Evolutionary conservation across 345 rosid species (phyloP), one percentile per base, ranked within the genome.

Genomic region (Citrus medica): DNA sequence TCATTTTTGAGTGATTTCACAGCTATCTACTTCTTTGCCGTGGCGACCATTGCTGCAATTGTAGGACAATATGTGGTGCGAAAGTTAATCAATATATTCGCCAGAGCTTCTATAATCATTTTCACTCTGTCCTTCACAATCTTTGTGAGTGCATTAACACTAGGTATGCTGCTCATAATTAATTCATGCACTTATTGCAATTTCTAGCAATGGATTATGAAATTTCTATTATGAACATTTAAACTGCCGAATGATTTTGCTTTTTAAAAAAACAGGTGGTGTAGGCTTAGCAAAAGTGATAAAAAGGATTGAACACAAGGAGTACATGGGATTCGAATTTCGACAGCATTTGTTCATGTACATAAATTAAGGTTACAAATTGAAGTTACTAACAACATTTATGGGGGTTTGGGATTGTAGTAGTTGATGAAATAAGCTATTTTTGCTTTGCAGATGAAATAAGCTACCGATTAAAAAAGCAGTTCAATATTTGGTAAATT

Each of bases 311-410:
- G 77, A 83, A 46, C 60, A 65, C 21, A 75, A 83, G 7, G 79
- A 82, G 73, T 82, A 82, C 62, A 77, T 86, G 88, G 87, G 88
- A 53, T 81, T 86, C n/a, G n/a, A n/a, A n/a, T n/a, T n/a, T n/a
- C 42, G 83, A 83, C 0, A 73, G 71, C 73, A 67, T 83, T 35
- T 86, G 86, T 38, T 66, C 77, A 0, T 83, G 4, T 4, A 51
- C 21, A 51, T 42, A 42, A 12, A 42, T 42, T 42, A 12, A 42
- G 4, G 16, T 42, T 1, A 42, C 48, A 42, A 3, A 42, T 42
- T 42, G 48, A 42, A 42, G 48, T 42, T 42, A 12, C 48, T 12
- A 42, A 42, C 14, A 40, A 42, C 16, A 42, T 42, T 42, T 42
- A 42, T 0, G 48, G 16, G 16, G 9, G 4, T 12, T 3, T 42